Base-by-base conservation (phyloP, 106 monocot genomes). In the Dactylorhiza incarnata region DNA sequence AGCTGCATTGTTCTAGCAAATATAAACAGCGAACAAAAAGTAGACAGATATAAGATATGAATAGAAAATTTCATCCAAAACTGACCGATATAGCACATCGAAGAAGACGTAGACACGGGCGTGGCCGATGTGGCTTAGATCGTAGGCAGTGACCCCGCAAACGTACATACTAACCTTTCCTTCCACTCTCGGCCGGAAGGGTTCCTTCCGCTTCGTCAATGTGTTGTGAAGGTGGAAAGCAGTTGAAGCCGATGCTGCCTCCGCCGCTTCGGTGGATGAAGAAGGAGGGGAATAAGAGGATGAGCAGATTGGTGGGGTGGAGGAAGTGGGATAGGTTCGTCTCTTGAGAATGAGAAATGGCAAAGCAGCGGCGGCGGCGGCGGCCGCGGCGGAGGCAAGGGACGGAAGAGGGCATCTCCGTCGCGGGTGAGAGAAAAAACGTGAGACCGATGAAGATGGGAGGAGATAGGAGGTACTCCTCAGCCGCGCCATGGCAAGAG, bases 111-210 rank as follows among this genome's bases (percentile, higher is more conserved):
- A 92, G n/a, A 83, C 95, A 6, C 95, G 80, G 0, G 95, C 95
- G 49, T 95, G 95, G 48, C 95, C 95, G 37, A 92, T 90, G 73
- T 95, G 92, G 80, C 95, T 95, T 75, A 90, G 82, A 67, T 90
- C 92, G 76, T 95, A 95, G 22, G 95, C 65, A 47, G 95, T 95
- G 45, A 92, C 85, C 5, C 95, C 92, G 73, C 95, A 95, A 7
- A 95, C 95, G 72, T 95, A 95, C 95, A 95, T 95, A 29, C 95
- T 92, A 15, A 95, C 92, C 76, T 83, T 90, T 19, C 86, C 88
- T 13, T 77, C 81, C 26, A 86, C 78, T 76, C 77, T 79, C 0
- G 95, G 83, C 65, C 74, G 74, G 78, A 95, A 95, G 9, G 49
- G 78, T 80, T 92, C 88, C 85, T 90, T 95, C 59, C 29, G 12